phyloP scores from a whole-genome alignment of 2,329 filamentous ascomycete species.

The Aspergillus japonicus region DNA sequence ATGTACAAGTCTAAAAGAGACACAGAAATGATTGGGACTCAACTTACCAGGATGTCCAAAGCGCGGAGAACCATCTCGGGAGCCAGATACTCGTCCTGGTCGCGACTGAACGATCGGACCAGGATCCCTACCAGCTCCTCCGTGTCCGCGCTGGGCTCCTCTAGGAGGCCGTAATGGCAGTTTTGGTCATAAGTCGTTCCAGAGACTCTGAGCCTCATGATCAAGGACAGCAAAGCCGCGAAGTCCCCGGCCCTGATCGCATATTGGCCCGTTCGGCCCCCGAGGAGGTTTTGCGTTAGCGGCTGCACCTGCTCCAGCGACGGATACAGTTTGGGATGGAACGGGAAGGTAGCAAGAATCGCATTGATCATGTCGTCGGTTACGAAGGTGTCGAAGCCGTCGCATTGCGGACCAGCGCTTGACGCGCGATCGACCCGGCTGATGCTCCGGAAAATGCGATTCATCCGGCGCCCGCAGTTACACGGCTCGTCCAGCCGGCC shows the following conservation, averaged over 20 bases:
- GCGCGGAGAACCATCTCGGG: background rate
- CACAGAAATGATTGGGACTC: too few species aligned
- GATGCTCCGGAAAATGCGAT: slow-evolving; percentile 2
- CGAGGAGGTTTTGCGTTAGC: background rate
- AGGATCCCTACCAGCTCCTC: too few species aligned
- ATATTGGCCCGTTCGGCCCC: background rate
- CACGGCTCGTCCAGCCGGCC: background rate
- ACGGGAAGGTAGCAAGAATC: background rate
- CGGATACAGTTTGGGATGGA: background rate
- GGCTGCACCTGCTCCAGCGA: background rate
- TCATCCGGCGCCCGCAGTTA: background rate
- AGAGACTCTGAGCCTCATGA: background rate
- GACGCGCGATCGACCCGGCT: background rate
- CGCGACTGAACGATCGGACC: too few species aligned
- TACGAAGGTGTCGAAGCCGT: background rate
- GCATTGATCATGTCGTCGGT: background rate
- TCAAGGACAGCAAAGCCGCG: background rate
- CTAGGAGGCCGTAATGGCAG: background rate
- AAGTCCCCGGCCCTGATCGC: background rate
- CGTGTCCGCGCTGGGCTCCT: background rate
- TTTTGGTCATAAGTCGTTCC: too few species aligned
- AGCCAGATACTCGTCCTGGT: too few species aligned
- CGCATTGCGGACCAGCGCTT: background rate
- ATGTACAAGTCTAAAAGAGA: too few species aligned
- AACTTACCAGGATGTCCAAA: background rate